Percentiles rank a stretch among this genome's conserved stretches.
phyloP scores from a whole-genome alignment of 2,329 filamentous ascomycete genomes.

The Aspergillus flavus region DNA sequence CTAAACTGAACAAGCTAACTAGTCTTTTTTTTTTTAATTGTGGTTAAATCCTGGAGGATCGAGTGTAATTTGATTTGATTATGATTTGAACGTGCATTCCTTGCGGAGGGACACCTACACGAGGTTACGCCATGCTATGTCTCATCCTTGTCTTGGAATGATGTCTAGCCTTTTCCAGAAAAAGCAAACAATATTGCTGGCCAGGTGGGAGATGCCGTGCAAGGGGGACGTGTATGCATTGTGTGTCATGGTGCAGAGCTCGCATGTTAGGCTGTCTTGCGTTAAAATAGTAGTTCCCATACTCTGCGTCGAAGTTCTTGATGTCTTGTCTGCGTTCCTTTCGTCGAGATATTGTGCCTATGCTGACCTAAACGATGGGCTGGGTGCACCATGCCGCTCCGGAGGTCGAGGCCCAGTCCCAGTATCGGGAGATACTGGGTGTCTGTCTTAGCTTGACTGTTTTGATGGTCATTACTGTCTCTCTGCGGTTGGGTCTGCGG shows the following conservation, averaged over 20 bases:
- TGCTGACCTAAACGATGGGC: slow-evolving; percentile 39
- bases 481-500: slow-evolving; percentile 48
- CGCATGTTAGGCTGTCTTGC: not conserved
- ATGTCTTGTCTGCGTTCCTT: not conserved
- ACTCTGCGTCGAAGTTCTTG: not conserved
- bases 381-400: slow-evolving; percentile 56
- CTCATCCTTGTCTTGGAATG: not conserved
- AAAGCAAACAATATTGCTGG: not conserved
- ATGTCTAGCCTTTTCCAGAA: not conserved
- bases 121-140: not conserved
- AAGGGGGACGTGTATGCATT: not conserved
- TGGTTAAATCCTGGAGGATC: not conserved
- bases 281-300: not conserved
- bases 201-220: not conserved
- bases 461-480: slow-evolving; percentile 48
- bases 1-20: not conserved
- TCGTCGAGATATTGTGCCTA: not conserved
- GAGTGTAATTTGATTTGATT: not conserved
- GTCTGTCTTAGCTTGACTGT: slow-evolving; percentile 51
- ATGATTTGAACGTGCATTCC: not conserved
- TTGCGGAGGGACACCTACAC: not conserved
- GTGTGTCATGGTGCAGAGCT: not conserved
- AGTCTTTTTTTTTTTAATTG: not conserved
- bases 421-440: slow-evolving; percentile 53
- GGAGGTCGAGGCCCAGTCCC: slow-evolving; percentile 50